Conservation (phyloP, 179 eudicot genomes). For the Silene noctiflora region DNA sequence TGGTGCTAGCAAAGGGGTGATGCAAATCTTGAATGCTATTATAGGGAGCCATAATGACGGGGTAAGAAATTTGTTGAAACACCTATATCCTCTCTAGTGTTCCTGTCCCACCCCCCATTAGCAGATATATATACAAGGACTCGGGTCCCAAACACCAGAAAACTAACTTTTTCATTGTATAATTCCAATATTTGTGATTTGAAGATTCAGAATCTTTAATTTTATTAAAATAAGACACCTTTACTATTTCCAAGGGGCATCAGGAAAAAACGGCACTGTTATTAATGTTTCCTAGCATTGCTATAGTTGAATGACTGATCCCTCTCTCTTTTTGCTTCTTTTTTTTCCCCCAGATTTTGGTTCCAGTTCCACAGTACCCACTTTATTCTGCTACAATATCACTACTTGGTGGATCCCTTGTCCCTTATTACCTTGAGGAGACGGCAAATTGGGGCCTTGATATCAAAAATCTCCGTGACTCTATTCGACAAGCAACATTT, state of each 20-base stretch:
- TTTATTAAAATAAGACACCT: background rate
- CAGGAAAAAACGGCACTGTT: background rate
- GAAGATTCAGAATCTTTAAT: background rate
- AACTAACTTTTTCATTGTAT: background rate
- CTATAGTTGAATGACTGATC: background rate
- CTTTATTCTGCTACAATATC: slow-evolving; percentile 94
- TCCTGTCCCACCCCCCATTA: background rate
- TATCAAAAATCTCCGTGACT: slow-evolving; percentile 66
- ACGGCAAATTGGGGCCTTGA: slow-evolving; percentile 99
- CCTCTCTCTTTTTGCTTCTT: background rate
- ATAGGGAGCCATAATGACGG: slow-evolving; percentile 74
- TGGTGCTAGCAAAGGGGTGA: slow-evolving; percentile 99
- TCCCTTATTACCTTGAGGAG: slow-evolving; percentile 97
- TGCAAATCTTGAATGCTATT: slow-evolving; percentile 77
- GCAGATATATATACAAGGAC: background rate
- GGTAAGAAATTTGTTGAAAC: slow-evolving; percentile 40
- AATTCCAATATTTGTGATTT: background rate
- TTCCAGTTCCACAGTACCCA: slow-evolving; percentile 98
- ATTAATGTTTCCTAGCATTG: background rate
- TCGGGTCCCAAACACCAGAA: background rate
- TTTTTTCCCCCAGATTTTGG: slow-evolving; percentile 54
- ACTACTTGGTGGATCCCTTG: slow-evolving; percentile 83
- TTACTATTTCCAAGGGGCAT: background rate
- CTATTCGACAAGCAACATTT: slow-evolving; percentile 66
- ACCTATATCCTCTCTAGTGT: background rate